Evolutionary conservation across 495 filamentous ascomycete species (phyloP).

Genomic region (Hyaloscypha bicolor): DNA sequence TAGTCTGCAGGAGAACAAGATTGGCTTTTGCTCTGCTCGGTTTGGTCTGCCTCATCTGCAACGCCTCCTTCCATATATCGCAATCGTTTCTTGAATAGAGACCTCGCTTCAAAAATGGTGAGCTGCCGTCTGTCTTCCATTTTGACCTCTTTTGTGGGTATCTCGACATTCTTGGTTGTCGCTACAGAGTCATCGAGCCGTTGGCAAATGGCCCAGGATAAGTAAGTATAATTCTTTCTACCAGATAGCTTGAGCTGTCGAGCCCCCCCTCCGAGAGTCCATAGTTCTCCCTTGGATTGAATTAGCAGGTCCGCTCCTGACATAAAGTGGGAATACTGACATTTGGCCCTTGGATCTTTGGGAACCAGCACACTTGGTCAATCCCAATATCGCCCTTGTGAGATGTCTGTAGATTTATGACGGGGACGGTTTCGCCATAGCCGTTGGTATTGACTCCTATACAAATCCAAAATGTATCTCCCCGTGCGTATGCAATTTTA

Average conservation of each 20-base stretch:
- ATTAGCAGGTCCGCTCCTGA: background rate
- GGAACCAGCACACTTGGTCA: constrained; percentile 38
- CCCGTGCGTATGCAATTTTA: constrained; percentile 16
- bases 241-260: constrained; percentile 22
- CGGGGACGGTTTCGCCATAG: constrained; percentile 19
- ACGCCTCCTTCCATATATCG: background rate
- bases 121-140: constrained; percentile 11
- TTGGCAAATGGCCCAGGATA: constrained; percentile 24
- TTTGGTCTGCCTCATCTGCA: background rate
- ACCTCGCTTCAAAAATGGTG: constrained; percentile 5
- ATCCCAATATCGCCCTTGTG: constrained; percentile 25
- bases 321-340: background rate
- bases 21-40: background rate
- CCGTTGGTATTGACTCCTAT: constrained; percentile 8
- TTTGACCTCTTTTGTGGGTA: constrained; percentile 10
- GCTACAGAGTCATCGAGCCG: background rate
- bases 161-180: background rate
- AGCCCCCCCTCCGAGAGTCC: constrained; percentile 36
- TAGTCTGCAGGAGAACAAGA: background rate
- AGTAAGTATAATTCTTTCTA: constrained; percentile 11
- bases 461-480: constrained; percentile 34
- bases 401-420: constrained; percentile 36
- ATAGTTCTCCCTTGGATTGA: constrained; percentile 23
- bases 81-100: constrained; percentile 14
- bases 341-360: constrained; percentile 30